Percentiles rank a stretch among this genome's conserved stretches.
Conservation (phyloP, 345 rosid genomes). For the Populus davidiana region DNA sequence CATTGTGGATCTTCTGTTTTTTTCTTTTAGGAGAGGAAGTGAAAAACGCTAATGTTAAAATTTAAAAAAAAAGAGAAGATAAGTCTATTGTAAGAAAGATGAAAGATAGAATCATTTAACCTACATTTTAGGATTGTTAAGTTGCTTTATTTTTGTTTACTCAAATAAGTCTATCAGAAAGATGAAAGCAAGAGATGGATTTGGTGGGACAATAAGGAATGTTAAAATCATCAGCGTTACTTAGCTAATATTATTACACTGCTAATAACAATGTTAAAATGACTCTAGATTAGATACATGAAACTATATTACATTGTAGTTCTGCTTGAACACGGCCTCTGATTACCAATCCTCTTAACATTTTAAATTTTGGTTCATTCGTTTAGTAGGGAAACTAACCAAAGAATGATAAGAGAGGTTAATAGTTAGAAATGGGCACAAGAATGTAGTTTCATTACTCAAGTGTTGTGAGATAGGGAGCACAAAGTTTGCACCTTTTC, state of each 20-base stretch:
- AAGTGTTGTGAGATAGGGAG: not conserved
- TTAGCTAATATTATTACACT: not conserved
- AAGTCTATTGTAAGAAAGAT: not conserved
- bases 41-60: not conserved
- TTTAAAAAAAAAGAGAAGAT: too few species aligned
- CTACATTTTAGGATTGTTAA: not conserved
- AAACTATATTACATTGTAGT: not conserved
- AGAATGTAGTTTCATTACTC: not conserved
- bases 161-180: not conserved
- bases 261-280: not conserved
- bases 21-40: not conserved
- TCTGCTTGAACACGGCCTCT: not conserved
- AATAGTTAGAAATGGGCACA: not conserved
- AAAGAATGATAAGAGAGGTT: not conserved
- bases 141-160: not conserved
- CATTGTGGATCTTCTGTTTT: not conserved
- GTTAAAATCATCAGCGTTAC: not conserved
- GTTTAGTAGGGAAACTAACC: not conserved
- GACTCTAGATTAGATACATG: not conserved
- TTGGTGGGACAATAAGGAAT: not conserved
- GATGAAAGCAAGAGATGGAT: not conserved
- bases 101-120: not conserved
- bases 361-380: not conserved
- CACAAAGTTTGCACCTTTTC: not conserved
- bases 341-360: not conserved